Base-by-base conservation (phyloP, 2,329 filamentous ascomycete species). In the Nemania sp. region DNA sequence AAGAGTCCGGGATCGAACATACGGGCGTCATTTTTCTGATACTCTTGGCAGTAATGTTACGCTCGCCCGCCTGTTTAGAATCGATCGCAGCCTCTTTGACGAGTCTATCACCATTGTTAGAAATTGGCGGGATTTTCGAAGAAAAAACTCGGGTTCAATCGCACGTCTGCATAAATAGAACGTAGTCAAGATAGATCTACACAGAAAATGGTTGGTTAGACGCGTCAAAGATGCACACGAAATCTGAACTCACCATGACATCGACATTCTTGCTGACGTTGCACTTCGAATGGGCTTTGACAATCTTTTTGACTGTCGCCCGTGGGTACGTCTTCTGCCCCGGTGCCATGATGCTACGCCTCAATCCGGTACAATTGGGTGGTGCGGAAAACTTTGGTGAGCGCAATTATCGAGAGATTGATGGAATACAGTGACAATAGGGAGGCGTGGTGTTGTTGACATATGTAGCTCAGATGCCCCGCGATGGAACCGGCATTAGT, bases 201-300 rank as follows among this genome's bases (percentile, higher is more conserved):
- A 42, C 12, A 54, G 54, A 49, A 9, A 46, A 33, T 14, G 19
- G 15, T 11, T 33, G 17, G 42, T 59, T 56, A 64, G 62, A 61
- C 66, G 64, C 68, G 65, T 66, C 57, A 26, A n/a, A n/a, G 47
- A 62, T 59, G 60, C 33, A 30, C 61, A 59, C 59, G 63, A 63
- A 60, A 57, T 39, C 43, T 26, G 45, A 40, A 64, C 81, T 56
- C 73, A 95, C 90, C 74, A 93, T 78, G 53, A 95, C 85, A 72
- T 96, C 92, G 24, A 86, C 88, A 72, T 94, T 92, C 72, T 91
- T 94, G 76, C 86, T 90, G 59, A 96, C 73, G 60, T 82, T 88
- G 68, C 86, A 85, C 59, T 89, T 88, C 7, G 90, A 88, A 71
- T 96, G 91, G 15, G 90, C 91, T 74, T 96, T 96, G 66, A 95